Percentiles rank a stretch among this genome's conserved stretches.
Conservation (phyloP, 2,329 filamentous ascomycete species). For the Parasarocladium wereldwijsianum region DNA sequence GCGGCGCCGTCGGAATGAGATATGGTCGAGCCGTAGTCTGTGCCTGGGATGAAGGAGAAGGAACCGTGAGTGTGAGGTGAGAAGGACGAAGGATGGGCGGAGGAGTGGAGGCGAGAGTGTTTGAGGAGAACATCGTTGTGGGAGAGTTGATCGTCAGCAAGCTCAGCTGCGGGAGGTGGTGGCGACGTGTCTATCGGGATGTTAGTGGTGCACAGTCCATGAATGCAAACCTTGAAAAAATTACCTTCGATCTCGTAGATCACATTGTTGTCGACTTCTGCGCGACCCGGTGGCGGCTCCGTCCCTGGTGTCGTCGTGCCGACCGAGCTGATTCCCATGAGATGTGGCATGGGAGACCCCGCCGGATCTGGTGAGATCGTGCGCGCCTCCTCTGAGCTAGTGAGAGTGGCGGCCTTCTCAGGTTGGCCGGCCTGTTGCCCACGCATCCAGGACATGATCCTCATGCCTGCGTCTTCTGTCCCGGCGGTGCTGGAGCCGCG, state of each 20-base stretch:
- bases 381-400: constrained; percentile 25
- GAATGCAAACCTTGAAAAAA: constrained; percentile 6
- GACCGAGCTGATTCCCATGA: constrained; percentile 1
- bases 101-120: constrained; percentile 12
- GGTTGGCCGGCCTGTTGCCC: constrained; percentile 20
- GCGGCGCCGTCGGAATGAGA: constrained; percentile 13
- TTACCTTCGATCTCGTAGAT: constrained; percentile 34
- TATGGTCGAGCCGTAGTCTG: constrained; percentile 13
- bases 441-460: constrained; percentile 36
- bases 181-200: constrained; percentile 26
- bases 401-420: constrained; percentile 30
- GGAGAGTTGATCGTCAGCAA: constrained; percentile 27
- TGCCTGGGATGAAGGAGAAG: constrained; percentile 8
- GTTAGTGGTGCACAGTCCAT: background rate
- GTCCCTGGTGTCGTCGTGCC: constrained; percentile 6
- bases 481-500: constrained; percentile 21
- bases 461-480: constrained; percentile 30
- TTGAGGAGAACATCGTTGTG: constrained; percentile 24
- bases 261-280: constrained; percentile 28
- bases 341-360: constrained; percentile 9
- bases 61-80: constrained; percentile 12
- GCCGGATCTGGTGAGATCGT: constrained; percentile 25
- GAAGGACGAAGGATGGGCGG: constrained; percentile 4
- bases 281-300: constrained; percentile 6
- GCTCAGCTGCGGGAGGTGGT: constrained; percentile 26